These are phyloP conservation scores for Flaveria ramosissima DNA, from an alignment of 129 eudicot species.

Conservation along the genomic window DNA sequence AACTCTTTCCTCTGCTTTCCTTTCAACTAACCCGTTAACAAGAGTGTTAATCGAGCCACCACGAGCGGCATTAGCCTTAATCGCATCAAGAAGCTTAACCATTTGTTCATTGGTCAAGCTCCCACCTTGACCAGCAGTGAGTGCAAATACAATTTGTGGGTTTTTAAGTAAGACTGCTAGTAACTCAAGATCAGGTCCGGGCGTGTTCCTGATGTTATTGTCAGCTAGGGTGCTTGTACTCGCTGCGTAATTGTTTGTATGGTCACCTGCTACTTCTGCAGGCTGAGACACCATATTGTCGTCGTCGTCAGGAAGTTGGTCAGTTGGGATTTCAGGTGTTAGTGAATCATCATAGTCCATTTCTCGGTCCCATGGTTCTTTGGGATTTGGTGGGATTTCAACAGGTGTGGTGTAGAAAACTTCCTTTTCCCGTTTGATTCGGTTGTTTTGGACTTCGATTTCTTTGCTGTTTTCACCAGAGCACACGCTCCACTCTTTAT, in stretches of 20 bases:
- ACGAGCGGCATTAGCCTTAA: conserved; percentile 57
- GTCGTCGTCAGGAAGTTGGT: conserved; percentile 70
- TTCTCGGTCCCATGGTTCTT: conserved; percentile 96
- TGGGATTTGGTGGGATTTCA: conserved; percentile 81
- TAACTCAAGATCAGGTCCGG: conserved; percentile 82
- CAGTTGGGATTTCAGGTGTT: conserved; percentile 77
- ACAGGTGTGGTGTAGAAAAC: conserved; percentile 47
- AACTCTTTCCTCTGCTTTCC: conserved; percentile 48
- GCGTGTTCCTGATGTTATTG: conserved; percentile 32
- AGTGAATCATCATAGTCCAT: conserved; percentile 87
- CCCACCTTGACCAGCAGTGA: conserved; percentile 78
- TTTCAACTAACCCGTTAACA: conserved; percentile 45
- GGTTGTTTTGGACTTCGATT: conserved; percentile 72
- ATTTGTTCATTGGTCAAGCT: conserved; percentile 61
- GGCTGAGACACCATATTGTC: conserved; percentile 23
- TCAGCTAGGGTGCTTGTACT: conserved; percentile 27
- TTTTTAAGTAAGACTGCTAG: conserved; percentile 79
- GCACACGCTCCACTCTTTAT: conserved; percentile 60
- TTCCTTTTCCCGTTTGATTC: conserved; percentile 77
- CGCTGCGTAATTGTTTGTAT: conserved; percentile 27
- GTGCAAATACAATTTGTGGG: conserved; percentile 77
- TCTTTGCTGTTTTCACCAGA: conserved; percentile 85
- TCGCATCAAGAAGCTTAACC: conserved; percentile 80
- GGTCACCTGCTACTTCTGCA: not conserved
- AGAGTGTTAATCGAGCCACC: conserved; percentile 47